Evolutionary conservation across 257 asterid species (phyloP).

Genomic region (Nyctanthes arbortristis): DNA sequence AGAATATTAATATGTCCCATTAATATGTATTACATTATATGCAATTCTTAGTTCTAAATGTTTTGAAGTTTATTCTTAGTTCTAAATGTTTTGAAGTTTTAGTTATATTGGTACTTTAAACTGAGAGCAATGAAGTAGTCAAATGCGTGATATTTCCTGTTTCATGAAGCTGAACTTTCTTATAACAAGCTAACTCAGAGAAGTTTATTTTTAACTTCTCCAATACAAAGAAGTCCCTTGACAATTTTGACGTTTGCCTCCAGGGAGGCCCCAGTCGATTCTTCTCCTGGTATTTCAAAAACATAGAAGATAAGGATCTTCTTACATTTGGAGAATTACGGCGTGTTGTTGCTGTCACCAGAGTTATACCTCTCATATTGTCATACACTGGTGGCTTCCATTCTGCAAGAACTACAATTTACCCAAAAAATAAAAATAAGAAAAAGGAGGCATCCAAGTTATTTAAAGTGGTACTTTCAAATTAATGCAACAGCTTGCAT

Average conservation of each 20-base stretch:
- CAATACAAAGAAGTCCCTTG: background rate
- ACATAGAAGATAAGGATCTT: constrained; percentile 24
- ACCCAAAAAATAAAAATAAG: constrained; percentile 19
- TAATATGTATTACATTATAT: too few relatives aligned
- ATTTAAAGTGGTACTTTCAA: constrained; percentile 7
- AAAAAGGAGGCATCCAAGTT: background rate
- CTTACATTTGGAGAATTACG: constrained; percentile 96
- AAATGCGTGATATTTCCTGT: too few relatives aligned
- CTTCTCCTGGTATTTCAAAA: background rate
- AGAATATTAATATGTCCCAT: too few relatives aligned
- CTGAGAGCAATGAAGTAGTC: too few relatives aligned
- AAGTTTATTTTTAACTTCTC: background rate
- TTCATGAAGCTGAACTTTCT: too few relatives aligned
- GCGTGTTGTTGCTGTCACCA: constrained; percentile 94
- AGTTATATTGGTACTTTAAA: too few relatives aligned
- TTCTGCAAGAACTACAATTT: constrained; percentile 74
- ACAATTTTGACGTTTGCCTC: background rate
- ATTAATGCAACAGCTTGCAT: constrained; percentile 8
- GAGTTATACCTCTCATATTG: constrained; percentile 62
- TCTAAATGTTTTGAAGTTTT: too few relatives aligned
- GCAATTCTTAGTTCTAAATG: too few relatives aligned
- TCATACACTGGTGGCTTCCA: constrained; percentile 96
- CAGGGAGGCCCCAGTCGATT: background rate
- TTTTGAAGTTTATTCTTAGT: too few relatives aligned
- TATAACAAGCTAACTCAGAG: background rate